phyloP scores from a whole-genome alignment of 371 early-diverging fungal genomes.

The Mortierella sp. region DNA sequence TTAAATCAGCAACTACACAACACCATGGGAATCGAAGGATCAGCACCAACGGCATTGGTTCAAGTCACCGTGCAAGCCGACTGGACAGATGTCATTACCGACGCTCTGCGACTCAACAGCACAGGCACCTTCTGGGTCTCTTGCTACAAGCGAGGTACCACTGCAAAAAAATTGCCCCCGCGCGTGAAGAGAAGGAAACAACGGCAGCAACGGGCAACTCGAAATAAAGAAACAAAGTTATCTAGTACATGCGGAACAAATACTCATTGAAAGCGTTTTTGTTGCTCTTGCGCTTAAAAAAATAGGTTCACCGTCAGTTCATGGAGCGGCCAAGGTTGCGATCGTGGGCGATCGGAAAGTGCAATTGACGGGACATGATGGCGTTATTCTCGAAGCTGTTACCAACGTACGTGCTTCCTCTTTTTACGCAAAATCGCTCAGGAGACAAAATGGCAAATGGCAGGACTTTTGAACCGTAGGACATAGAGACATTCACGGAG shows the following conservation, averaged over 20 bases:
- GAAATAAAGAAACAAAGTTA: slow-evolving; percentile 14
- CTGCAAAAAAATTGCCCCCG: background rate
- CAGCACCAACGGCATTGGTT: slow-evolving; percentile 29
- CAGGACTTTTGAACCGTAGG: background rate
- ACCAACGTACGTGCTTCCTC: slow-evolving; percentile 31
- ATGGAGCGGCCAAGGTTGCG: slow-evolving; percentile 62
- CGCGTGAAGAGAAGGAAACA: background rate
- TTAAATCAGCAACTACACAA: background rate
- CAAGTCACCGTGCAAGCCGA: slow-evolving; percentile 57
- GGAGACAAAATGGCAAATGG: background rate
- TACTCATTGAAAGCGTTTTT: background rate
- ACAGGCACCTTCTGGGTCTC: slow-evolving; percentile 67
- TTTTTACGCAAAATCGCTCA: background rate
- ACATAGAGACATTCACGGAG: no score
- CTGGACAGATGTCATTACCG: slow-evolving; percentile 55
- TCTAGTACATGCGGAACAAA: background rate
- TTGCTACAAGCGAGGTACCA: slow-evolving; percentile 63
- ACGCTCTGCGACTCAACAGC: slow-evolving; percentile 32
- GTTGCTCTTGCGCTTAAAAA: background rate
- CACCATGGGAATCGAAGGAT: slow-evolving; percentile 47
- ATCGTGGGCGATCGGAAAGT: slow-evolving; percentile 43
- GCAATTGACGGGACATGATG: slow-evolving; percentile 50
- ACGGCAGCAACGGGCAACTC: background rate
- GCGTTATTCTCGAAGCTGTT: slow-evolving; percentile 36
- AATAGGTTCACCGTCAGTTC: slow-evolving; percentile 29